Base-by-base conservation (phyloP, 192 early-diverging fungal genomes). In the Coemansia pectinata region DNA sequence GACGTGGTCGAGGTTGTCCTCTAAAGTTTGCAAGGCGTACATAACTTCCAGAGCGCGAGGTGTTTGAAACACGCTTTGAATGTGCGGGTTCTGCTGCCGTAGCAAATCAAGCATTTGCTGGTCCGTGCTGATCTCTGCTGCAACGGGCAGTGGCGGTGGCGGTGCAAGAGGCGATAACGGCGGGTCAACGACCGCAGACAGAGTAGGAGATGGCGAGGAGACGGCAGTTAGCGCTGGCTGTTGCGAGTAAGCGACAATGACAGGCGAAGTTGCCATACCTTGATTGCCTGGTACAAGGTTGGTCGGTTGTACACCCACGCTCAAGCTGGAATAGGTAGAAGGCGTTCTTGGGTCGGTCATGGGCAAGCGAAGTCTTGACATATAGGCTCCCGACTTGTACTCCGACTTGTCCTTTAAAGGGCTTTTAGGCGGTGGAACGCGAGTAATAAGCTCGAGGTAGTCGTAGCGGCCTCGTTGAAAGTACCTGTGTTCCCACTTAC, bases 401-500 rank as follows among this genome's bases (percentile, higher is more conserved):
- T 34, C 15, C 17, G 31, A 9, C 15, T 10, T 10, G 5, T 3
- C 36, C 7, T 40, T 44, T 10, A 41, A 15, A 23, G 19, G 1
- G 14, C 25, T 10, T 34, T 70, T 62, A 34, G 12, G 65, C 5
- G 25, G 11, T 23, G 53, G 25, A 14, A 2, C 19, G 14, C 77
- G 77, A 6, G 6, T 25, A 45, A 78, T 70, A 5, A 12, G 25
- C 17, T 44, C 4, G 21, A 83, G 41, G 8, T 70, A 42, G 10
- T 75, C 70, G 1, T 42, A 62, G 10, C 64, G 53, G 55, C 63
- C 67, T 4, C 70, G 55, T 11, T 31, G 65, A 34, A 84, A 84
- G 17, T 47, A 9, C 11, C 12, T 21, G 36, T 79, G 66, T 19
- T 19, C 17, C 15, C 72, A 79, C 42, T 36, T 33, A 47, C 69